Conservation (phyloP, 2,329 filamentous ascomycete species). For the Aspergillus chevalieri region DNA sequence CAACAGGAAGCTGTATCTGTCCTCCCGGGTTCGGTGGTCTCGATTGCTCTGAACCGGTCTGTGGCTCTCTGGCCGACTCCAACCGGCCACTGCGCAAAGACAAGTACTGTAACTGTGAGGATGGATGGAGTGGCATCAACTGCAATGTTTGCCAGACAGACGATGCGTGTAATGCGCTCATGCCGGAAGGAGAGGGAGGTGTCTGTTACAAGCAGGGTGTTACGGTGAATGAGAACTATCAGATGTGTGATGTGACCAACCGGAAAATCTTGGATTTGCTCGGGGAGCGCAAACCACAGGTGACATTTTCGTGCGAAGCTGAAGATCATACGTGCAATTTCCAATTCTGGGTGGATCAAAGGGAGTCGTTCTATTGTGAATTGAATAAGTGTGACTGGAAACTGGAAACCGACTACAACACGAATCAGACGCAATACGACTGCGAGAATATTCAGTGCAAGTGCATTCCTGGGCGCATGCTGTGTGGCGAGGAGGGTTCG, state of each 20-base stretch:
- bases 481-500: constrained; percentile 85
- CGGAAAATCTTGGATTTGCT: constrained; percentile 84
- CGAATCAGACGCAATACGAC: constrained; percentile 77
- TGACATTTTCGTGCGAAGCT: constrained; percentile 85
- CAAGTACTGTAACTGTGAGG: constrained; percentile 73
- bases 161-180: constrained; percentile 77
- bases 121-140: constrained; percentile 95
- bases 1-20: constrained; percentile 87
- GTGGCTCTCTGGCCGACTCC: constrained; percentile 79
- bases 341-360: constrained; percentile 94
- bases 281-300: constrained; percentile 78
- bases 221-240: constrained; percentile 88
- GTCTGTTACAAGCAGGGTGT: constrained; percentile 90
- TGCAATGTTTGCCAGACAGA: constrained; percentile 90
- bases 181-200: constrained; percentile 73
- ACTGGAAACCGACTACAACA: constrained; percentile 60
- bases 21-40: constrained; percentile 89
- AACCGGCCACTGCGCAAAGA: constrained; percentile 70
- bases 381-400: constrained; percentile 72
- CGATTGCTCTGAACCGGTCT: constrained; percentile 87
- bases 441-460: constrained; percentile 80
- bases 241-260: constrained; percentile 97
- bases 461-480: constrained; percentile 85
- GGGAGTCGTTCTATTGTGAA: constrained; percentile 94
- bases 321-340: constrained; percentile 78